Conservation (phyloP, 441 rosid species). For the Adansonia gregorii region DNA sequence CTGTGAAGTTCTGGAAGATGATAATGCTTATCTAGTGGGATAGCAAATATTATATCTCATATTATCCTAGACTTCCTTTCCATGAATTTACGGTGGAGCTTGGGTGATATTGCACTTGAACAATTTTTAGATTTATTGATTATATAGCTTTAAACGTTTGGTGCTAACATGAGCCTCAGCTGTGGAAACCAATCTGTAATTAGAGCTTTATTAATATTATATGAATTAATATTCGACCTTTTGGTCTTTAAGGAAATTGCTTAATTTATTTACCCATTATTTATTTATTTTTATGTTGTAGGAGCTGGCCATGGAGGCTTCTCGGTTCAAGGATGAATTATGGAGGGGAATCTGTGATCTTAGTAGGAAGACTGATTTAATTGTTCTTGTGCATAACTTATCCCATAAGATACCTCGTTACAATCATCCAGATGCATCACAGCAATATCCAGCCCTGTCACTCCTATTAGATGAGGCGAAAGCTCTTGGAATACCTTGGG, state of each 20-base stretch:
- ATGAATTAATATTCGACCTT: background rate
- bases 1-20: background rate
- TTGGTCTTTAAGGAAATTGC: constrained; percentile 9
- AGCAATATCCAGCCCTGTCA: constrained; percentile 74
- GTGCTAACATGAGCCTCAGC: background rate
- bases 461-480: constrained; percentile 87
- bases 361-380: constrained; percentile 78
- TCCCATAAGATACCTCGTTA: constrained; percentile 85
- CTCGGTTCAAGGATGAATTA: constrained; percentile 83
- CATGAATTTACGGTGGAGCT: constrained; percentile 12
- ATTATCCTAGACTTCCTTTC: background rate
- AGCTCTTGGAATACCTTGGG: constrained; percentile 96
- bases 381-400: constrained; percentile 90
- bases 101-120: background rate
- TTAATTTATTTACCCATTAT: background rate
- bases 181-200: background rate
- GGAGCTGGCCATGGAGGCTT: constrained; percentile 73
- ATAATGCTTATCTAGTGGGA: background rate
- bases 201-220: background rate
- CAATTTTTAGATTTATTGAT: background rate
- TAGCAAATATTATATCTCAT: background rate
- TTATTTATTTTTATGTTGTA: constrained; percentile 32
- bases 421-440: constrained; percentile 49
- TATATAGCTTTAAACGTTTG: constrained; percentile 10
- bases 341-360: constrained; percentile 87